phyloP scores from a whole-genome alignment of 1,284 basidiomycete species.

The Cutaneotrichosporon mucoides region DNA sequence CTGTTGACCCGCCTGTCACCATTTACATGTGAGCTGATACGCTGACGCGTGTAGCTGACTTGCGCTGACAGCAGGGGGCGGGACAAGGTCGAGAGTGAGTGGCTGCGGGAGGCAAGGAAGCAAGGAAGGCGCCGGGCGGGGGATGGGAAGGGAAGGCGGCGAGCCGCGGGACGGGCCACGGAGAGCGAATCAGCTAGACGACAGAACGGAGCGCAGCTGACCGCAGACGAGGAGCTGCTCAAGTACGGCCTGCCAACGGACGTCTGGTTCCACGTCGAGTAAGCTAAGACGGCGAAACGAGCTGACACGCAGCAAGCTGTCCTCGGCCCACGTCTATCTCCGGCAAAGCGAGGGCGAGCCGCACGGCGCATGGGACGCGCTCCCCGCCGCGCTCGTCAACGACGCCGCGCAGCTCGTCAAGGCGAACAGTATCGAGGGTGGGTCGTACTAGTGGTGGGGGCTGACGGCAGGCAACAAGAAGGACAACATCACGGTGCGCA shows the following conservation, averaged over 20 bases:
- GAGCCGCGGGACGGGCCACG: too few species aligned
- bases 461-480: conserved; percentile 79
- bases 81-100: conserved; percentile 92
- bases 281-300: neutral
- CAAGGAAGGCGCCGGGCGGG: too few species aligned
- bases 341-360: conserved; percentile 72
- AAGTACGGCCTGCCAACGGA: conserved; percentile 68
- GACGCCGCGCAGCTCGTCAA: conserved; percentile 95
- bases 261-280: conserved; percentile 60
- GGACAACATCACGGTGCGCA: conserved; percentile 67
- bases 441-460: conserved; percentile 9
- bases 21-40: conserved; percentile 64
- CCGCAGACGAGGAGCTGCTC: conserved; percentile 84
- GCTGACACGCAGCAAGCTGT: conserved; percentile 65
- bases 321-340: conserved; percentile 90
- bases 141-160: too few species aligned
- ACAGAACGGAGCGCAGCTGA: neutral
- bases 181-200: too few species aligned
- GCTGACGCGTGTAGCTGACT: neutral
- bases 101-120: neutral
- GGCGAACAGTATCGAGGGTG: conserved; percentile 95
- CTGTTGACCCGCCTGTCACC: conserved; percentile 61
- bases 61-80: conserved; percentile 58
- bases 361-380: conserved; percentile 67
- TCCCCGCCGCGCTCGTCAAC: conserved; percentile 71